phyloP scores from a whole-genome alignment of 257 asterid species.

The Haberlea rhodopensis region DNA sequence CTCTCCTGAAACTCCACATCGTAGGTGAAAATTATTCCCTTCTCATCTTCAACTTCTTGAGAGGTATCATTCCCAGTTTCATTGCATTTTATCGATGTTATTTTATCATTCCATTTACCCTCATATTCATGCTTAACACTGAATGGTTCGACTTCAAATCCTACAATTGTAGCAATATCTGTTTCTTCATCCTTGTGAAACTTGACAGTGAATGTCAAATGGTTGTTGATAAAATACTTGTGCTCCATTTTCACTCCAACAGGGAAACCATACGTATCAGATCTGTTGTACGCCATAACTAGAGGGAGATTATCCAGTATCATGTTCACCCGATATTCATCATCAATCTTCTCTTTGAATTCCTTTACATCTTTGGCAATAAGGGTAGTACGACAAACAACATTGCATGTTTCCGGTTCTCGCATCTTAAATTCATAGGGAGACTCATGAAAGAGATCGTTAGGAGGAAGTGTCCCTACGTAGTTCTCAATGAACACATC shows the following conservation, averaged over 20 bases:
- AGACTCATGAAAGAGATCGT: constrained; percentile 69
- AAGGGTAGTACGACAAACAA: too few relatives aligned
- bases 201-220: constrained; percentile 64
- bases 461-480: constrained; percentile 69
- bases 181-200: constrained; percentile 71
- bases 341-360: too few relatives aligned
- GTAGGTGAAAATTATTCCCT: constrained; percentile 78
- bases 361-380: too few relatives aligned
- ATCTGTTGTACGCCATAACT: too few relatives aligned
- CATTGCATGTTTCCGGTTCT: constrained; percentile 54
- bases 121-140: constrained; percentile 90
- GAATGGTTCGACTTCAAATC: constrained; percentile 77
- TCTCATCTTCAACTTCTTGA: constrained; percentile 77
- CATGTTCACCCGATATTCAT: too few relatives aligned
- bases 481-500: constrained; percentile 62
- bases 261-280: constrained; percentile 60
- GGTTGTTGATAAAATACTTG: constrained; percentile 70
- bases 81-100: constrained; percentile 54
- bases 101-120: constrained; percentile 57
- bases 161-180: constrained; percentile 76
- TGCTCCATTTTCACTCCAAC: constrained; percentile 70
- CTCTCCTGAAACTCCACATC: constrained; percentile 91
- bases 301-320: too few relatives aligned
- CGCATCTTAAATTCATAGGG: constrained; percentile 61
- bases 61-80: constrained; percentile 65